These are phyloP conservation scores for Metschnikowia matae DNA, from an alignment of 805 yeast genomes.

Conservation along the genomic window DNA sequence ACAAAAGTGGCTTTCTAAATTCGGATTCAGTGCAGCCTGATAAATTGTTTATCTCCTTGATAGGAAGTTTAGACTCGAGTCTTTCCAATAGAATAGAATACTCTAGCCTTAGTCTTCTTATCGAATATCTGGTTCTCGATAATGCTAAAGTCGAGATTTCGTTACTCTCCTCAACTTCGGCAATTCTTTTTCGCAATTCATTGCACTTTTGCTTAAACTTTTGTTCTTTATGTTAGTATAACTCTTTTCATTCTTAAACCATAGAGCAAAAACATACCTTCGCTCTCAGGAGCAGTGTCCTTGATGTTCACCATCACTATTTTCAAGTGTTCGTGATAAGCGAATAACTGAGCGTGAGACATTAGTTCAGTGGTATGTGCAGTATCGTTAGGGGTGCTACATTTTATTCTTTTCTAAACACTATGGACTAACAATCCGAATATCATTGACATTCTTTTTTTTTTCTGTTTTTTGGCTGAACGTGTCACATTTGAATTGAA, in stretches of 20 bases:
- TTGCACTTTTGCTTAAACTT: conserved; percentile 61
- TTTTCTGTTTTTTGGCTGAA: neutral
- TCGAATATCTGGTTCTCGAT: conserved; percentile 68
- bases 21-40: conserved; percentile 34
- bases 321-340: neutral
- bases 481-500: neutral
- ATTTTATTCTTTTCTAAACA: neutral
- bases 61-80: conserved; percentile 44
- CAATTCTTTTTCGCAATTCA: conserved; percentile 64
- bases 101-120: conserved; percentile 77
- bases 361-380: neutral
- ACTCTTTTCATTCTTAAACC: neutral
- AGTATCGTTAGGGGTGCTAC: neutral
- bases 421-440: neutral
- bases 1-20: conserved; percentile 36
- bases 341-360: conserved; percentile 1
- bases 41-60: conserved; percentile 20
- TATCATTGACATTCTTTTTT: neutral
- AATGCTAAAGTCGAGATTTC: conserved; percentile 73
- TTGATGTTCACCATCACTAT: conserved; percentile 15
- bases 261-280: conserved; percentile 29
- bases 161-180: conserved; percentile 71
- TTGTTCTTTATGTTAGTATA: conserved; percentile 26
- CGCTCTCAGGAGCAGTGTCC: conserved; percentile 34
- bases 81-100: conserved; percentile 76